Base-by-base conservation (phyloP, 805 yeast genomes). In the Pichia membranifaciens region DNA sequence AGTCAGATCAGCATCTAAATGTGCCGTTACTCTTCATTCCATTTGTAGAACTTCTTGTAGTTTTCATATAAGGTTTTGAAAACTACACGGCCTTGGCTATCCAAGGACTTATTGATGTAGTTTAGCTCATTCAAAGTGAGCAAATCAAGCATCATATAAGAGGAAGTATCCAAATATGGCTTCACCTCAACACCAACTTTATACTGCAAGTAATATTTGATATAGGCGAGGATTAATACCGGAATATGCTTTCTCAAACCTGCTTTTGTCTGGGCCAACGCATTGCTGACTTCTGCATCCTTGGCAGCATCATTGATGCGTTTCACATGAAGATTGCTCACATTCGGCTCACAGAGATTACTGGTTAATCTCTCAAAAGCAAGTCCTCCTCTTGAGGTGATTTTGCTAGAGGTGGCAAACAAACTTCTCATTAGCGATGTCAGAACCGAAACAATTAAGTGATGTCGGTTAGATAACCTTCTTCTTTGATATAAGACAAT, bases 21-120 rank as follows among this genome's bases (percentile, higher is more conserved):
- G 9, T 37, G 5, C 28, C 21, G 3, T 43, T 61, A 78, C 41
- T 73, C 75, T 51, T 79, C 87, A 49, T 68, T 78, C 96, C 96
- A 90, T 63, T 84, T 86, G 42, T 96, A 96, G 51, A 72, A 74
- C 58, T 75, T 81, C 60, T 77, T 79, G 67, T 87, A 91, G 52
- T 84, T 87, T 7, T 78, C 77, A 56, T 85, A 87, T 36, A 90
- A 58, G 0, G 77, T 69, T 58, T 75, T 81, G 70, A 81, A 84
- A 55, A 82, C 79, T 1, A 80, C 72, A 55, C 87, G 76, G 4
- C 93, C 84, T 35, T 85, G 76, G 20, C 68, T 60, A 55, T 91
- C 96, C 55, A 89, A 65, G 6, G 82, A 73, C 3, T 81, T 72
- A 58, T 78, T 85, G 18, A 84, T 74, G 31, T 79, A 61, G 44